Conservation (phyloP, 805 yeast species). For the Debaryomyces prosopidis region DNA sequence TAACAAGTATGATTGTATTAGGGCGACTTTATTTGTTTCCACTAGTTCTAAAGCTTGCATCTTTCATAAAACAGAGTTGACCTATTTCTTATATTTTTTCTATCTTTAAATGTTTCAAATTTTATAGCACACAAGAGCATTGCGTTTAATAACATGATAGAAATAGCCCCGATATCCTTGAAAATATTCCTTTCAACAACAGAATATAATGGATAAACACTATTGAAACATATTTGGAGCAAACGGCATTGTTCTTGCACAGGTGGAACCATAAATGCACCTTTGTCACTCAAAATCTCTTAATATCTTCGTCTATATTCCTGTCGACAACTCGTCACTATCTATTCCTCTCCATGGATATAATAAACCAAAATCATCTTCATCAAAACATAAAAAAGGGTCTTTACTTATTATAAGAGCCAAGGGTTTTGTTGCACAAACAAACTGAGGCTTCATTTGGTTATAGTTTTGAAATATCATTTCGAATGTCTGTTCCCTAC, state of each 20-base stretch:
- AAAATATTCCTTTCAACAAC: slow-evolving; percentile 22
- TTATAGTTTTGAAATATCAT: slow-evolving; percentile 17
- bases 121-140: slow-evolving; percentile 21
- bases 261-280: slow-evolving; percentile 22
- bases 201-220: slow-evolving; percentile 26
- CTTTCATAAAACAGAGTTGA: slow-evolving; percentile 21
- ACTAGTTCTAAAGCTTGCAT: slow-evolving; percentile 23
- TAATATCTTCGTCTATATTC: slow-evolving; percentile 20
- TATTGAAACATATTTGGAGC: slow-evolving; percentile 18
- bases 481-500: slow-evolving; percentile 23
- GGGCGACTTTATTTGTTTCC: slow-evolving; percentile 23
- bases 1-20: slow-evolving; percentile 24
- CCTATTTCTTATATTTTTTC: slow-evolving; percentile 14
- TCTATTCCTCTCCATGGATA: slow-evolving; percentile 30
- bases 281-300: slow-evolving; percentile 18
- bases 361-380: slow-evolving; percentile 24
- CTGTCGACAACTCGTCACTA: slow-evolving; percentile 10
- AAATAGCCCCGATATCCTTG: slow-evolving; percentile 12
- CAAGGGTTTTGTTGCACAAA: slow-evolving; percentile 29
- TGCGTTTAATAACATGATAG: slow-evolving; percentile 27
- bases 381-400: slow-evolving; percentile 28
- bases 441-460: slow-evolving; percentile 22
- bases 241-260: slow-evolving; percentile 16
- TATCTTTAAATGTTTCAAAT: slow-evolving; percentile 13
- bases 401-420: slow-evolving; percentile 31